Conservation (phyloP, 768 basidiomycete species). For the Paxillus rubicundulus region DNA sequence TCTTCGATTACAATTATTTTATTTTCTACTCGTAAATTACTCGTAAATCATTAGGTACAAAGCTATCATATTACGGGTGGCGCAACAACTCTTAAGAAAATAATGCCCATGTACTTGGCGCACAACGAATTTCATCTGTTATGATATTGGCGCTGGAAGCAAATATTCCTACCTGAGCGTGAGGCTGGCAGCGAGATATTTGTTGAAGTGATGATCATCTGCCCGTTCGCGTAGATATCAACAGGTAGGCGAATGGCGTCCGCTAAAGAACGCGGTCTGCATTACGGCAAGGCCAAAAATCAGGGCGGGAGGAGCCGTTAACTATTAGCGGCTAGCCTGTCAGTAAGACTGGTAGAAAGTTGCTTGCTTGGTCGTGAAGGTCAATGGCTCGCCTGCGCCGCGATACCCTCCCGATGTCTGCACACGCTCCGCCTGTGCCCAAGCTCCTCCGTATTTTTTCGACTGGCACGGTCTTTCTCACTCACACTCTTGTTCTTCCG, state of each 20-base stretch:
- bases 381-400: slow-evolving; percentile 29
- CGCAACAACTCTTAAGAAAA: too few relatives aligned
- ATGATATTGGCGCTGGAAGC: too few relatives aligned
- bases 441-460: slow-evolving; percentile 70
- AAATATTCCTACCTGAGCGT: too few relatives aligned
- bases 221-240: not conserved
- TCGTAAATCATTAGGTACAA: too few relatives aligned
- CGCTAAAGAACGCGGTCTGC: not conserved
- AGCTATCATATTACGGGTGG: too few relatives aligned
- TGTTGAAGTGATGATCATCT: too few relatives aligned
- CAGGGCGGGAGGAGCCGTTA: not conserved
- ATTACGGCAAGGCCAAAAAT: not conserved
- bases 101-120: too few relatives aligned
- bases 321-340: not conserved
- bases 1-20: too few relatives aligned
- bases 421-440: slow-evolving; percentile 10
- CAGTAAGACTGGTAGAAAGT: not conserved
- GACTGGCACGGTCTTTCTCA: slow-evolving; percentile 77
- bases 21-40: too few relatives aligned
- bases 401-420: slow-evolving; percentile 19
- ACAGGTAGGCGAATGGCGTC: not conserved
- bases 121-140: too few relatives aligned
- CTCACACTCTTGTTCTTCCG: slow-evolving; percentile 65
- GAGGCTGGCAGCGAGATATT: too few relatives aligned
- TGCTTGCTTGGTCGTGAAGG: not conserved